phyloP scores from a whole-genome alignment of 306 rosid genomes.

The Acmispon strigosus region DNA sequence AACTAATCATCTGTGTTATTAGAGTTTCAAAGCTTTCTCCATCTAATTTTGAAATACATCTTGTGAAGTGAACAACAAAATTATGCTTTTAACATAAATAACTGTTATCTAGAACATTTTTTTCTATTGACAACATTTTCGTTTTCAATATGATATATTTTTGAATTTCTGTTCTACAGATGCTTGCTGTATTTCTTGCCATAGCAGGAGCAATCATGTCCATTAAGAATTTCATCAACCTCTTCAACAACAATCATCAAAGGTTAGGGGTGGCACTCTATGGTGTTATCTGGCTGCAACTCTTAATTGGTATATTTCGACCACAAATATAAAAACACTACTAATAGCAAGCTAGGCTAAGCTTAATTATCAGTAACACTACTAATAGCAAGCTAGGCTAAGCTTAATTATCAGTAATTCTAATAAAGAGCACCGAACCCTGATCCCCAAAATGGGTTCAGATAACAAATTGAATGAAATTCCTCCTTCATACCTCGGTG shows the following conservation, averaged over 20 bases:
- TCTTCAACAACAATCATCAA: conserved; percentile 83
- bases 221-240: conserved; percentile 72
- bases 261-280: conserved; percentile 77
- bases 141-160: neutral
- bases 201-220: conserved; percentile 88
- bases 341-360: too few relatives aligned
- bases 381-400: too few relatives aligned
- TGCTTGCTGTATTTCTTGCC: conserved; percentile 53
- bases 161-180: conserved; percentile 35
- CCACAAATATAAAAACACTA: too few relatives aligned
- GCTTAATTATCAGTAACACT: too few relatives aligned
- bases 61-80: conserved; percentile 23
- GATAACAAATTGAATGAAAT: too few relatives aligned
- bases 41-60: conserved; percentile 13
- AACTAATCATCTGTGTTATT: conserved; percentile 4
- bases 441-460: too few relatives aligned
- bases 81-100: neutral
- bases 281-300: conserved; percentile 73
- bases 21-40: conserved; percentile 1
- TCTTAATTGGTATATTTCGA: conserved; percentile 52
- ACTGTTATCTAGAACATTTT: neutral
- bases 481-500: too few relatives aligned
- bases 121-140: neutral
- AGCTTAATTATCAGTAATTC: too few relatives aligned
- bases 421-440: too few relatives aligned